These are phyloP conservation scores for Umbelopsis sp. DNA, from an alignment of 192 early-diverging fungal genomes.

Conservation along the genomic window DNA sequence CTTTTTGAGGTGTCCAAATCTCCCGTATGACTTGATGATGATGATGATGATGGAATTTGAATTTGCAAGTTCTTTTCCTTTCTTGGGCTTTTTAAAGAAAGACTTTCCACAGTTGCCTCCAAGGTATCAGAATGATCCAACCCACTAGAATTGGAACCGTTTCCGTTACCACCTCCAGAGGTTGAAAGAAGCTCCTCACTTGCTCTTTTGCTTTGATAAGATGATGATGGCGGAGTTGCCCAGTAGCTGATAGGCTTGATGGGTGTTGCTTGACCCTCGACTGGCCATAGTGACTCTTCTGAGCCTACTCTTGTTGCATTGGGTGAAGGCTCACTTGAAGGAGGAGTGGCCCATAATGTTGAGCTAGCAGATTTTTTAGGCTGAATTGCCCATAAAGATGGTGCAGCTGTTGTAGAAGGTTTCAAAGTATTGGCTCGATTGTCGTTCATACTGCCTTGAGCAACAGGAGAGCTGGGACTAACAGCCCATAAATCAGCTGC, in stretches of 20 bases:
- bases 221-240: conserved; percentile 8
- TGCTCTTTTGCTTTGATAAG: background rate
- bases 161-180: background rate
- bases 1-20: background rate
- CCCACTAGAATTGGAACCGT: background rate
- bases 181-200: background rate
- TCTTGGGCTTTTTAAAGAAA: background rate
- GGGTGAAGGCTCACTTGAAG: conserved; percentile 21
- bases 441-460: background rate
- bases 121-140: background rate
- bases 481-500: background rate
- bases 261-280: background rate
- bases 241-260: background rate
- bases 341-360: conserved; percentile 24
- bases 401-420: background rate
- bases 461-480: conserved; percentile 10
- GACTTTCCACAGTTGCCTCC: conserved; percentile 3
- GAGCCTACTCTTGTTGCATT: background rate
- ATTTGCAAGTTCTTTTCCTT: conserved; percentile 19
- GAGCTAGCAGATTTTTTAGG: conserved; percentile 15
- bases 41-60: background rate
- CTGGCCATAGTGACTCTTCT: background rate
- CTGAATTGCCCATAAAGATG: conserved; percentile 25
- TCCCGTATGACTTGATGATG: background rate
- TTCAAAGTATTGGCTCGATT: background rate